Conservation (phyloP, 2,329 filamentous ascomycete species). For the Didymella arachidicola region DNA sequence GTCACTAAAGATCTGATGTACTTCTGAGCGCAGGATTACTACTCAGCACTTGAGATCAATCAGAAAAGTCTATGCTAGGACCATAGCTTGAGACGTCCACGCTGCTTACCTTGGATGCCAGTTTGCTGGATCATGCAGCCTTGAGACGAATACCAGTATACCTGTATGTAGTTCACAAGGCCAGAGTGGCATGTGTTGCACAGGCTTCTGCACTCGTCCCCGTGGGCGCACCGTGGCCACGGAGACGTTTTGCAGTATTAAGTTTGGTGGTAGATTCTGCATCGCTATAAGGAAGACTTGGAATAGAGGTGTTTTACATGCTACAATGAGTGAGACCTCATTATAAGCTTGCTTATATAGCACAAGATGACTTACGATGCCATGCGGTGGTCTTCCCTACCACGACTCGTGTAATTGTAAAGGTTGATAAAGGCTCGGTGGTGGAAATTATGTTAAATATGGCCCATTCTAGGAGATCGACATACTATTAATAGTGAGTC, state of each 20-base stretch:
- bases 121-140: slow-evolving; percentile 9
- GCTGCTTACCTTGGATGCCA: not conserved
- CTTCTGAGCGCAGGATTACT: slow-evolving; percentile 3
- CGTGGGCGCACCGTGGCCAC: not conserved
- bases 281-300: slow-evolving; percentile 1
- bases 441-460: not conserved
- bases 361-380: not conserved
- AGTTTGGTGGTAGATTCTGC: not conserved
- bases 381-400: not conserved
- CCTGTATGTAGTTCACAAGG: slow-evolving; percentile 2
- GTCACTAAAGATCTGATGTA: slow-evolving; percentile 1
- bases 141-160: slow-evolving; percentile 4
- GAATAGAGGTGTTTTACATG: slow-evolving; percentile 3
- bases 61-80: not conserved
- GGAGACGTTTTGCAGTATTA: not conserved
- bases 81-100: not conserved
- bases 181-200: slow-evolving; percentile 11
- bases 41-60: not conserved
- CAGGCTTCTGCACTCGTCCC: slow-evolving; percentile 5
- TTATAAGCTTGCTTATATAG: too few relatives aligned
- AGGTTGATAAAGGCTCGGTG: slow-evolving; percentile 1
- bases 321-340: not conserved
- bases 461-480: too few relatives aligned
- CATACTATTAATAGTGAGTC: too few relatives aligned
- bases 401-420: not conserved